These are phyloP conservation scores for Symbiodinium pilosum DNA, from an alignment of 73 alveolate species.

Conservation along the genomic window DNA sequence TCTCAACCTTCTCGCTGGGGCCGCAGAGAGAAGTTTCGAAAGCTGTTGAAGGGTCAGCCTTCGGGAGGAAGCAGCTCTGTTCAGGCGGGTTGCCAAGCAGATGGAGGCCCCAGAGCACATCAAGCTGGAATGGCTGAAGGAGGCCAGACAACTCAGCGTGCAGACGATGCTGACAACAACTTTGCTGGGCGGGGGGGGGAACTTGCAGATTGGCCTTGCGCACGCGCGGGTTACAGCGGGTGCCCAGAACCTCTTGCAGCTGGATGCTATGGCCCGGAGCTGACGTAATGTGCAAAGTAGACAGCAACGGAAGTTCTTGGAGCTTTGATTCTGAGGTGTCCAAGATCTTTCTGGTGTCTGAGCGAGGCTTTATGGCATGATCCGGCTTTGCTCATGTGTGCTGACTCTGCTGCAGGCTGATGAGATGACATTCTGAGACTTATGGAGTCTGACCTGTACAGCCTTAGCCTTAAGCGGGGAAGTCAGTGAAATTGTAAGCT, in stretches of 20 bases:
- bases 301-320: too few species aligned
- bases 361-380: conserved; percentile 25
- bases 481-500: neutral
- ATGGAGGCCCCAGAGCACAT: conserved; percentile 88
- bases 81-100: conserved; percentile 85
- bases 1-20: conserved; percentile 76
- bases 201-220: conserved; percentile 42
- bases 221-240: conserved; percentile 86
- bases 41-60: too few species aligned
- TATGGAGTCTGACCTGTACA: neutral
- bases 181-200: neutral
- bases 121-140: conserved; percentile 89
- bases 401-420: neutral
- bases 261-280: conserved; percentile 51
- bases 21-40: neutral
- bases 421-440: neutral
- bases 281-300: too few species aligned
- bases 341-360: conserved; percentile 52
- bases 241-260: conserved; percentile 47
- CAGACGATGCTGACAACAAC: neutral
- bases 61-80: too few species aligned
- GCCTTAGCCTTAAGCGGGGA: neutral
- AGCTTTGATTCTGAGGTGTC: too few species aligned
- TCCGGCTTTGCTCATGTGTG: neutral
- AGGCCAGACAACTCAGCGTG: neutral